Percentiles rank a stretch among this genome's conserved stretches.
These are phyloP conservation scores for Xylaria digitata DNA, from an alignment of 2,329 filamentous ascomycete species.

Conservation along the genomic window DNA sequence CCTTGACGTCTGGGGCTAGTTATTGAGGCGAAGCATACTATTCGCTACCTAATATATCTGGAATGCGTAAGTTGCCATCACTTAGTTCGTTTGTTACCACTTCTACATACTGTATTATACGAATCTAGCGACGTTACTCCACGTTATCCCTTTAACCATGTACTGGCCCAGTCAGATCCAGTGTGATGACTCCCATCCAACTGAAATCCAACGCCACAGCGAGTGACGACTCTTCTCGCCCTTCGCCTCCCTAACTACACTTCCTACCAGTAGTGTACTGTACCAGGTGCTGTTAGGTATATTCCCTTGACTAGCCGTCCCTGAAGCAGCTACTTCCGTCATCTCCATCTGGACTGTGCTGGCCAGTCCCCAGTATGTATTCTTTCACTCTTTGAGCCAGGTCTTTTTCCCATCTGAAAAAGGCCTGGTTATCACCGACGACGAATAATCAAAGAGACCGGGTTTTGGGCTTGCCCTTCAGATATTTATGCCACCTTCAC, in stretches of 20 bases:
- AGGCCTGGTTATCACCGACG: background rate
- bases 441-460: slow-evolving; percentile 11
- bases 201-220: too few species aligned
- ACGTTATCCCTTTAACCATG: slow-evolving; percentile 1
- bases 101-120: background rate
- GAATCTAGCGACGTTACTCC: slow-evolving; percentile 11
- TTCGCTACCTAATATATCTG: slow-evolving; percentile 6
- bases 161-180: background rate
- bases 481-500: background rate
- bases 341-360: background rate
- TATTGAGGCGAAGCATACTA: background rate
- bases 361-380: too few species aligned
- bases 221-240: slow-evolving; percentile 11
- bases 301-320: too few species aligned
- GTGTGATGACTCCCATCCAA: background rate
- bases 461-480: background rate
- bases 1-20: too few species aligned
- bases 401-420: slow-evolving; percentile 3
- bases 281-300: too few species aligned
- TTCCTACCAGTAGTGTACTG: too few species aligned
- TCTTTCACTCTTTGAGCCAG: background rate
- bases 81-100: slow-evolving; percentile 10
- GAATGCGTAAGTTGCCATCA: slow-evolving; percentile 38
- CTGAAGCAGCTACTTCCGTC: too few species aligned
- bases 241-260: background rate